Evolutionary conservation across 2,329 filamentous ascomycete species (phyloP).

Genomic region (Venturia oleaginea): DNA sequence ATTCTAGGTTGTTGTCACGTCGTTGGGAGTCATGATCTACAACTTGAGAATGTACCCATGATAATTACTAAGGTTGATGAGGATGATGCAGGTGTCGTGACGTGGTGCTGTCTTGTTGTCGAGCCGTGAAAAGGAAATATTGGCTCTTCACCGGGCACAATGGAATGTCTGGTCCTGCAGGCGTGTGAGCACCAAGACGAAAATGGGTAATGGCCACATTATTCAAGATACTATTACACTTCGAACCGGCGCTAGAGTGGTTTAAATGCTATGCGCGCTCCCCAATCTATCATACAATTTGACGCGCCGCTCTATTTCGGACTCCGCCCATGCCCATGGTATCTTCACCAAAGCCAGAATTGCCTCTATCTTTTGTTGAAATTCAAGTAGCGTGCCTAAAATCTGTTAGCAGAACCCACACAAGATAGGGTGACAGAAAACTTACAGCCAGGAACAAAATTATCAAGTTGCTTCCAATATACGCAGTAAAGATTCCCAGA

Average conservation of each 20-base stretch:
- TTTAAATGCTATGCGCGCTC: background rate
- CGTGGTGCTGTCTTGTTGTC: background rate
- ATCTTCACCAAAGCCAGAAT: background rate
- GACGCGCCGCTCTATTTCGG: background rate
- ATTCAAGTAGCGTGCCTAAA: constrained; percentile 34
- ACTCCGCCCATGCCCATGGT: background rate
- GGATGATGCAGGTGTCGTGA: background rate
- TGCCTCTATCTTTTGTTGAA: constrained; percentile 28
- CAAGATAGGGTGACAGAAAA: constrained; percentile 14
- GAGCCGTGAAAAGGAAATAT: background rate
- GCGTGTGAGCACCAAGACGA: background rate
- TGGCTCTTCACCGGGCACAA: background rate
- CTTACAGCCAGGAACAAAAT: constrained; percentile 50
- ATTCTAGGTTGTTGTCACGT: background rate
- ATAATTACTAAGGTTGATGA: background rate
- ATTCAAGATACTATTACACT: background rate
- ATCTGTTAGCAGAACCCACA: constrained; percentile 15
- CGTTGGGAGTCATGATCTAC: background rate
- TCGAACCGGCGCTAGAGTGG: background rate
- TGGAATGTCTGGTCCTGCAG: background rate
- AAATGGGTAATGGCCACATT: background rate
- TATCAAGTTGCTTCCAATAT: constrained; percentile 68
- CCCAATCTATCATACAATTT: background rate
- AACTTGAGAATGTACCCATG: background rate
- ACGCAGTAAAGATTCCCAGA: constrained; percentile 67